Conservation (phyloP, 2,329 filamentous ascomycete species). For the Xylaria polymorpha region DNA sequence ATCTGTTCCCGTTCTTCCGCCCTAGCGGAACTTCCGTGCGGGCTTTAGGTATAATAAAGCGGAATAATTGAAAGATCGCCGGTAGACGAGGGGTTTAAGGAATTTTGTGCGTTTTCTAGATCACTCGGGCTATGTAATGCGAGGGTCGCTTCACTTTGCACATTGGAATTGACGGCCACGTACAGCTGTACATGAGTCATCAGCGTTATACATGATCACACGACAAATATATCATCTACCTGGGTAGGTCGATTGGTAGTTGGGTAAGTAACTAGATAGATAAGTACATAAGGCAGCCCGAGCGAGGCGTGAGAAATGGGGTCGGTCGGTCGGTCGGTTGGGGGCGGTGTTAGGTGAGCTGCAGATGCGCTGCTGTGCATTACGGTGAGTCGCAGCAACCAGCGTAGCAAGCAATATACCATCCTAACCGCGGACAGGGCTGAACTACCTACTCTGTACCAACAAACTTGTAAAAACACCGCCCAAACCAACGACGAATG, state of each 20-base stretch:
- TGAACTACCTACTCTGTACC: too few species aligned
- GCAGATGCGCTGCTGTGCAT: not conserved
- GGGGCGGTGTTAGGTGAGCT: not conserved
- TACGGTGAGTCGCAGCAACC: not conserved
- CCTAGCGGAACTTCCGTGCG: too few species aligned
- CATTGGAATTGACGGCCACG: not conserved
- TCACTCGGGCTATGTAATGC: not conserved
- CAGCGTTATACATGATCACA: not conserved
- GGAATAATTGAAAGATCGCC: too few species aligned
- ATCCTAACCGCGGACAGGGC: not conserved
- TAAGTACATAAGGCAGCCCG: not conserved
- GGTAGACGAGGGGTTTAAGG: not conserved
- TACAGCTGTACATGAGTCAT: not conserved
- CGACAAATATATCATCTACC: not conserved
- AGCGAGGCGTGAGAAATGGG: constrained; percentile 10
- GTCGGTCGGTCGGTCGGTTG: not conserved
- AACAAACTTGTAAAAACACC: not conserved
- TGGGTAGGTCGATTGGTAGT: not conserved
- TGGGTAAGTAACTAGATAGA: not conserved
- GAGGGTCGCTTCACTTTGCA: not conserved
- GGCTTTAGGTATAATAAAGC: too few species aligned
- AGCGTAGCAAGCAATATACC: not conserved
- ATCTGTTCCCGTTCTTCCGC: not conserved
- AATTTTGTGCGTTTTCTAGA: not conserved
- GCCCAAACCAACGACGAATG: constrained; percentile 7